Conservation (phyloP, 345 rosid genomes). For the Fremontodendron californicum region DNA sequence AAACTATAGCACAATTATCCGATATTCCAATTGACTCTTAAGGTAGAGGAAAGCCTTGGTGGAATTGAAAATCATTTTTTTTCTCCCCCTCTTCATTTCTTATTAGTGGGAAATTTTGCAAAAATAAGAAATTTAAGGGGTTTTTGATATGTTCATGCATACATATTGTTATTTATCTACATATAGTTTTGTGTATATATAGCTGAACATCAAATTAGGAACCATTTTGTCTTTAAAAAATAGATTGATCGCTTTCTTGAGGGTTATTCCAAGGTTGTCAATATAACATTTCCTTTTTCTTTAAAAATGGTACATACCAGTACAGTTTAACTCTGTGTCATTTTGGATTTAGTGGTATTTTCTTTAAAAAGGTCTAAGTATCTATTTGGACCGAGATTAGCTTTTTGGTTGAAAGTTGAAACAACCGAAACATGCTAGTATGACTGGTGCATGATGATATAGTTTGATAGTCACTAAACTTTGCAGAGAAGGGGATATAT, state of each 20-base stretch:
- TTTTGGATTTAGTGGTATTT: neutral
- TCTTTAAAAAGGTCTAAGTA: neutral
- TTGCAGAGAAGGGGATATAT: neutral
- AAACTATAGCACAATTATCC: neutral
- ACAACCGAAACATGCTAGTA: neutral
- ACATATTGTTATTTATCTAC: neutral
- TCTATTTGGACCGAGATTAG: neutral
- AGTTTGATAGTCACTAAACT: neutral
- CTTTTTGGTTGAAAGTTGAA: neutral
- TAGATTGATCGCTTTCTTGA: neutral
- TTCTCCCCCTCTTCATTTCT: neutral
- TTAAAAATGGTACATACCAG: neutral
- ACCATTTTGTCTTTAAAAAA: neutral
- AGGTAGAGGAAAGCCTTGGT: neutral
- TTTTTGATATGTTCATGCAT: neutral
- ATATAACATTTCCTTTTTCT: neutral
- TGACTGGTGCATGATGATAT: neutral
- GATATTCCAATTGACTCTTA: neutral
- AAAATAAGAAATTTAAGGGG: neutral
- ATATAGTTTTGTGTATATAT: neutral
- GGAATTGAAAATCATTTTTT: neutral
- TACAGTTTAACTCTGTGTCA: neutral
- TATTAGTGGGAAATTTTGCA: neutral
- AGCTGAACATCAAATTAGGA: neutral
- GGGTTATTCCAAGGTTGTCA: neutral